Conservation (phyloP, 768 basidiomycete genomes). For the Trametes cingulata region DNA sequence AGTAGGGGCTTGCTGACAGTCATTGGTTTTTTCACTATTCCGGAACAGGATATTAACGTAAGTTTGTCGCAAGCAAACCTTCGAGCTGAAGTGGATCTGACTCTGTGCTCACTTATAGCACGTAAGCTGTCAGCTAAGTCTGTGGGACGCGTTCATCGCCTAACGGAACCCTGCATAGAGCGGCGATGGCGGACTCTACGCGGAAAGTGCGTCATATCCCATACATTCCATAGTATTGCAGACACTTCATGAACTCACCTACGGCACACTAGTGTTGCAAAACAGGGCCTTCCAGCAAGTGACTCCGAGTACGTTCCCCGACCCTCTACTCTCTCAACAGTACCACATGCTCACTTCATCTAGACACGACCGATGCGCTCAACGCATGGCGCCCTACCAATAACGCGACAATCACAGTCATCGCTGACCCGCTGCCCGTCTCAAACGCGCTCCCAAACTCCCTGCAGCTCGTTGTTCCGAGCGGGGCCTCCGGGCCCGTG, state of each 20-base stretch:
- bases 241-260: not conserved
- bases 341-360: not conserved
- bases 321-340: not conserved
- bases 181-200: conserved; percentile 68
- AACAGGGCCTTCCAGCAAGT: conserved; percentile 72
- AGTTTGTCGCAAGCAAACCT: conserved; percentile 42
- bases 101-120: conserved; percentile 18
- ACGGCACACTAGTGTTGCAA: conserved; percentile 49
- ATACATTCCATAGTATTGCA: too few relatives aligned
- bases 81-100: not conserved
- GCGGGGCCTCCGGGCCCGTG: conserved; percentile 38
- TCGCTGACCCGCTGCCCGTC: conserved; percentile 51
- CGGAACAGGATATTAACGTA: conserved; percentile 59
- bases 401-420: conserved; percentile 46
- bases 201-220: conserved; percentile 44
- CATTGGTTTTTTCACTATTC: too few relatives aligned
- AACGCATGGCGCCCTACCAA: conserved; percentile 52
- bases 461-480: conserved; percentile 49
- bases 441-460: conserved; percentile 65
- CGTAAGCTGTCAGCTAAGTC: conserved; percentile 19
- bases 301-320: conserved; percentile 44
- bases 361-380: conserved; percentile 50
- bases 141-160: too few relatives aligned
- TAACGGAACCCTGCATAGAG: conserved; percentile 53
- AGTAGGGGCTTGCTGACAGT: too few relatives aligned